Base-by-base conservation (phyloP, 1,284 basidiomycete species). In the Melampsora larici-populina region DNA sequence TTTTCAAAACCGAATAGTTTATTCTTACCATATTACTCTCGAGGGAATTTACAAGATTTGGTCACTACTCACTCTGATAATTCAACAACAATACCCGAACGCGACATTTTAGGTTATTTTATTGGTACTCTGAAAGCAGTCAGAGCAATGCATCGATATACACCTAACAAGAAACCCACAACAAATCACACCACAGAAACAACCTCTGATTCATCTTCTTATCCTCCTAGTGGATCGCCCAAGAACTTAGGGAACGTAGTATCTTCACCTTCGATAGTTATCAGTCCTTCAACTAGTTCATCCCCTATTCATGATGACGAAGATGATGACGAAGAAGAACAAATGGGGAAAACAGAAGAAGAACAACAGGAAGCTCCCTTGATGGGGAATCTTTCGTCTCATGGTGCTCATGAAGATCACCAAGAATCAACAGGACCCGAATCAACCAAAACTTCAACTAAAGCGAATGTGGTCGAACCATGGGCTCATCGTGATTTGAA, bases 1-100 rank as follows among this genome's bases (percentile, higher is more conserved):
- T 26, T 58, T 58, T 18, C 21, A 55, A 55, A 55, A n/a, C 55
- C 0, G 2, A 60, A 60, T 2, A 76, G 74, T 49, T 31, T 76
- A 33, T 82, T 84, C 62, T 65, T 84, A 71, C 83, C 83, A 11
- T 83, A 81, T 75, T 83, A 81, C 74, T 79, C 79, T 40, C 79
- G 80, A 67, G 83, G 83, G 6, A 84, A 83, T 78, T 70, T 84
- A 72, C 83, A 84, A 66, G 83, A 84, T 78, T 81, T 81, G 29
- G 82, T 84, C 79, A 81, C 82, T 67, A 80, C 80, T 31, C 82
- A 83, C 68, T 79, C 80, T 9, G 80, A 83, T 18, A 79, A 79
- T 26, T 79, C 80, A 17, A 81, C 81, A 4, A 76, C 79, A n/a
- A 82, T 82, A 66, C 81, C 81, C 17, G 83, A 84, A 78, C 49